Base-by-base conservation (phyloP, 306 rosid species). In the Inga laurina region DNA sequence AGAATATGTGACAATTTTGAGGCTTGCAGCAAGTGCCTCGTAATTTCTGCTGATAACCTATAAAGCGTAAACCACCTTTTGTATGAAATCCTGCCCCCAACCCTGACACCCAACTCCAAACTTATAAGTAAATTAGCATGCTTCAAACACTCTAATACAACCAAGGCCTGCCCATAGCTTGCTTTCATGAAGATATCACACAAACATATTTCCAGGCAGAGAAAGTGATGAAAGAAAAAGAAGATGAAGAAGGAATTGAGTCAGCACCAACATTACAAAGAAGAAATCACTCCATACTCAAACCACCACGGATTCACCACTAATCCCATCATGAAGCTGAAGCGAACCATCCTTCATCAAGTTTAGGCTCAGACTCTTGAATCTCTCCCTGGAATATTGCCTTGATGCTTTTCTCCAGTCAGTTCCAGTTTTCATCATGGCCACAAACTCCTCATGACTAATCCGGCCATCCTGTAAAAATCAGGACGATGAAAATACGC, bases 381-480 rank as follows among this genome's bases (percentile, higher is more conserved):
- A 97, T 86, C 99, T 89, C 87, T 97, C 99, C 87, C 99, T 92
- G 5, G 99, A 97, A 74, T 97, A 97, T 86, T 97, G 99, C 72
- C 99, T 88, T 19, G 99, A 97, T 11, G 99, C 99, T 81, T 97
- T 97, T 89, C 99, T 93, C 99, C 99, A 97, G 83, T 97, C 99
- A 0, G 99, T 97, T 83, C 99, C 99, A 3, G 99, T 89, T 86
- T 97, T 97, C 99, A 97, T 97, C 99, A 97, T 97, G 14, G 97
- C 97, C 51, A 94, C 91, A 81, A 97, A 97, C 89, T 97, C 99
- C 8, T 94, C 98, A n/a, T 89, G 91, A 79, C 99, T 94, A 79
- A 97, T 90, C 51, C 89, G 91, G 37, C 97, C 97, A 76, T 97
- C 99, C 99, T 97, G 89, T 62, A 27, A 62, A 62, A 62, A 10